These are phyloP conservation scores for Melanomma pulvis-pyrius DNA, from an alignment of 495 filamentous ascomycete genomes.

Conservation along the genomic window DNA sequence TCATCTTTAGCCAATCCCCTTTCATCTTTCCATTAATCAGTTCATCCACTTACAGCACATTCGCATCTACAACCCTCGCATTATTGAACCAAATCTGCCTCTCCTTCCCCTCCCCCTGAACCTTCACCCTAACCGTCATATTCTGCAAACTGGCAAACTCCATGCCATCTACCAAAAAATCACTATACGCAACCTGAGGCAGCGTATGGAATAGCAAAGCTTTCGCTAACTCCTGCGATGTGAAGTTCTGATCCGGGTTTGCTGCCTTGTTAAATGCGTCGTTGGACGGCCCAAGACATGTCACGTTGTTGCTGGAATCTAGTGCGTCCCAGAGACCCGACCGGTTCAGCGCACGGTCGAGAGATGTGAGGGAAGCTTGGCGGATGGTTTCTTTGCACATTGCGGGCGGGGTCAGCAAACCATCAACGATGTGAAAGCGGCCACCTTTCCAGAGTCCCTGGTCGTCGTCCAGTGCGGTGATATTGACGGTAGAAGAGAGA, in stretches of 20 bases:
- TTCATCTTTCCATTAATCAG: not conserved
- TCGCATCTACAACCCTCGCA: slow-evolving; percentile 41
- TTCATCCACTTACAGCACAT: slow-evolving; percentile 36
- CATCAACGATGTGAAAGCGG: slow-evolving; percentile 21
- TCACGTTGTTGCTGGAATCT: slow-evolving; percentile 40
- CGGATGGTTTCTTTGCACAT: slow-evolving; percentile 39
- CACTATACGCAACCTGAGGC: slow-evolving; percentile 36
- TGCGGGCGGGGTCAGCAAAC: slow-evolving; percentile 37
- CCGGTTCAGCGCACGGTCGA: slow-evolving; percentile 36
- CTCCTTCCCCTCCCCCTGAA: slow-evolving; percentile 16
- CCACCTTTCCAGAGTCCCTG: slow-evolving; percentile 16
- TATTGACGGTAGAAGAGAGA: slow-evolving; percentile 11
- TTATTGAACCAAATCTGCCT: slow-evolving; percentile 44
- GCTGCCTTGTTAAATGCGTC: slow-evolving; percentile 40
- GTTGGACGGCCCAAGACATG: slow-evolving; percentile 43
- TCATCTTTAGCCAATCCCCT: slow-evolving; percentile 6
- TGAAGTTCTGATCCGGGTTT: slow-evolving; percentile 35
- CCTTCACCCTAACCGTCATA: slow-evolving; percentile 37
- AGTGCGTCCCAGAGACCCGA: slow-evolving; percentile 32
- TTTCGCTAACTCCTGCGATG: slow-evolving; percentile 22
- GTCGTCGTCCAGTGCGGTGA: slow-evolving; percentile 5
- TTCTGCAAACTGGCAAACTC: slow-evolving; percentile 30
- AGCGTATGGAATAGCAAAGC: slow-evolving; percentile 42
- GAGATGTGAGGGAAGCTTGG: slow-evolving; percentile 20
- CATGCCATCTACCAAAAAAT: slow-evolving; percentile 39